These are phyloP conservation scores for Zygoascus hellenicus DNA, from an alignment of 1,139 yeast genomes.

Conservation along the genomic window DNA sequence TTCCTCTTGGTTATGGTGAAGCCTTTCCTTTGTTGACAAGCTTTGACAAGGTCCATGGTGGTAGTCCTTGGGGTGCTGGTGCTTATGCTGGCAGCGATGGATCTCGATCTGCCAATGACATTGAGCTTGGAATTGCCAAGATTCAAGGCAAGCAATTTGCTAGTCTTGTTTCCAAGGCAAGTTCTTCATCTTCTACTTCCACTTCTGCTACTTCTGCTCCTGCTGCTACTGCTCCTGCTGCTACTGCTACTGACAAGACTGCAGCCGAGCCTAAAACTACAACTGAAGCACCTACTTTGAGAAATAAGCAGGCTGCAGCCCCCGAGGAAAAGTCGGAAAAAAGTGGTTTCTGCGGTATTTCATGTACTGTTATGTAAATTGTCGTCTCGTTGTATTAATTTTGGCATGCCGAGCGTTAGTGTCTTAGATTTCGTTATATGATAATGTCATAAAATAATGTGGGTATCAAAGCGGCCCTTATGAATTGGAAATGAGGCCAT, in stretches of 20 bases:
- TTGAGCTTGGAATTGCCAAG: constrained; percentile 59
- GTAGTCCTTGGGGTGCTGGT: constrained; percentile 89
- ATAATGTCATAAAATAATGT: no score
- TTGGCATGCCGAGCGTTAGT: no score
- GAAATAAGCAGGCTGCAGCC: constrained; percentile 8
- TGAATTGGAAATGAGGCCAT: no score
- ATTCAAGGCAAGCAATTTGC: constrained; percentile 63
- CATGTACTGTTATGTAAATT: constrained; percentile 6
- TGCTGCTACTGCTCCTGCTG: constrained; percentile 5
- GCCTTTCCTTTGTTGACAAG: constrained; percentile 54
- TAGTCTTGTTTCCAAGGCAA: constrained; percentile 34
- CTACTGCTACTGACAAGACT: constrained; percentile 7
- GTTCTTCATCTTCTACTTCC: not conserved
- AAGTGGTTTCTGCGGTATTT: constrained; percentile 1
- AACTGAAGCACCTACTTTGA: constrained; percentile 6
- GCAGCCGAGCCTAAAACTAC: constrained; percentile 5
- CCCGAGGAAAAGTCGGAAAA: constrained; percentile 4
- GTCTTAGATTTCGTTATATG: no score
- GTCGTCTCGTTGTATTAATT: no score
- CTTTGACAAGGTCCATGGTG: constrained; percentile 70
- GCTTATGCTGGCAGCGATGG: constrained; percentile 75
- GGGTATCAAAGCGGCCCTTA: no score
- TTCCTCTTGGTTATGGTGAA: constrained; percentile 74
- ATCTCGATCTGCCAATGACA: constrained; percentile 60
- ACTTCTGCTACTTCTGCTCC: constrained; percentile 4